phyloP scores from a whole-genome alignment of 352 stramenopile genomes.

The Globisporangium megalacanthum region DNA sequence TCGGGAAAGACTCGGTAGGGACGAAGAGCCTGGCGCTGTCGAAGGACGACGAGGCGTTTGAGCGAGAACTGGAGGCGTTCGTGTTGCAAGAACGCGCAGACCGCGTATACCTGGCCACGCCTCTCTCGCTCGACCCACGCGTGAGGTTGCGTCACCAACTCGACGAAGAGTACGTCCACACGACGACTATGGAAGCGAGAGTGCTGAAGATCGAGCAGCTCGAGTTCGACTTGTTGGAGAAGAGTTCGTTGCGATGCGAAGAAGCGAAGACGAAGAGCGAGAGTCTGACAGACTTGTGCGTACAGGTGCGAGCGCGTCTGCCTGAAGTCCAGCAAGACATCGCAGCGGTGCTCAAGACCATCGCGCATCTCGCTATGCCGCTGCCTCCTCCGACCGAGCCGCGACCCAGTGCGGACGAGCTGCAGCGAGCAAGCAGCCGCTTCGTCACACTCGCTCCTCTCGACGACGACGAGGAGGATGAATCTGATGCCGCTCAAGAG shows the following conservation, averaged over 20 bases:
- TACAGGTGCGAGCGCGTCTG: constrained; percentile 28
- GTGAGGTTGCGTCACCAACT: constrained; percentile 29
- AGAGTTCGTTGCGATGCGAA: constrained; percentile 47
- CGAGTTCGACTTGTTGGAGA: constrained; percentile 68
- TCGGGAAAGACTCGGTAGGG: constrained; percentile 37
- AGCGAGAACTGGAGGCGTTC: constrained; percentile 50
- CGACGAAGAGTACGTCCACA: constrained; percentile 58
- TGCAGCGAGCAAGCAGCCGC: constrained; percentile 28
- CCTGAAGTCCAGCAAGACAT: constrained; percentile 26
- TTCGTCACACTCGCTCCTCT: constrained; percentile 25
- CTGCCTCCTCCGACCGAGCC: constrained; percentile 18
- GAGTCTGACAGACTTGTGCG: constrained; percentile 27
- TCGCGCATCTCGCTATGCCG: constrained; percentile 24
- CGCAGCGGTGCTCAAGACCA: constrained; percentile 16
- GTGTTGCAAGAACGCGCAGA: constrained; percentile 35
- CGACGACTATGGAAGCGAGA: constrained; percentile 48
- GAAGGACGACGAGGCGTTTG: constrained; percentile 49
- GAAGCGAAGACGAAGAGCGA: constrained; percentile 32
- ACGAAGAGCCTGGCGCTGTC: constrained; percentile 50
- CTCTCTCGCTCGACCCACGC: constrained; percentile 32
- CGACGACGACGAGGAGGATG: constrained; percentile 15
- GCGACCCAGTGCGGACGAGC: constrained; percentile 31
- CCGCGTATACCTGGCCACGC: constrained; percentile 39
- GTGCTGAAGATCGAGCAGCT: constrained; percentile 44
- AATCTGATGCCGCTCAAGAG: not conserved